A percentile compares a stretch with the other conserved stretches of the same genome.
These are phyloP conservation scores for Cladophialophora carrionii DNA, from an alignment of 2,329 filamentous ascomycete genomes.

Conservation along the genomic window DNA sequence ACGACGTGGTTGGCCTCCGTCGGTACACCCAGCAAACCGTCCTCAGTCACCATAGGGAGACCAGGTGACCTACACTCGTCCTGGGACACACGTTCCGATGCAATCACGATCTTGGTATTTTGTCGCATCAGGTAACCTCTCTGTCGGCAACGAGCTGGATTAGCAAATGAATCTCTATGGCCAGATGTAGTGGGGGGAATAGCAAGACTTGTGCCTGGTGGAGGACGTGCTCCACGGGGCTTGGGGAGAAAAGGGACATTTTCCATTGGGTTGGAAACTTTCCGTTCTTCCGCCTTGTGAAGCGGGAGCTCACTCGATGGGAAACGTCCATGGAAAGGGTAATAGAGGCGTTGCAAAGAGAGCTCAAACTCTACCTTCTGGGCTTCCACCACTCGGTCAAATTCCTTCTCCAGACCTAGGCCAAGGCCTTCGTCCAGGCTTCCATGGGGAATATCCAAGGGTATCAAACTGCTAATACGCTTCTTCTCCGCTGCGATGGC, in stretches of 20 bases:
- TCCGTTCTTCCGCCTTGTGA: slow-evolving; percentile 25
- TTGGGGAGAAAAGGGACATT: slow-evolving; percentile 33
- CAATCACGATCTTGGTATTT: slow-evolving; percentile 94
- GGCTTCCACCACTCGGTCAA: slow-evolving; percentile 90
- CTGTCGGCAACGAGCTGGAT: slow-evolving; percentile 69
- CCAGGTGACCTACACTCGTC: slow-evolving; percentile 49
- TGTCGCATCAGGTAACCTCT: slow-evolving; percentile 98
- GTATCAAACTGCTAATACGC: slow-evolving; percentile 74
- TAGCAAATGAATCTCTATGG: slow-evolving; percentile 58
- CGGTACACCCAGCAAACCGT: slow-evolving; percentile 36
- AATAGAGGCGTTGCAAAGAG: slow-evolving; percentile 47
- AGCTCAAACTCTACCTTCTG: slow-evolving; percentile 81
- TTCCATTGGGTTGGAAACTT: slow-evolving; percentile 25
- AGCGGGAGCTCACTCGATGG: slow-evolving; percentile 34
- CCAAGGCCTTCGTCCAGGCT: slow-evolving; percentile 68
- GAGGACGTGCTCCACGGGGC: slow-evolving; percentile 30
- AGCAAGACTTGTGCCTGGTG: slow-evolving; percentile 3
- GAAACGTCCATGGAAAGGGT: slow-evolving; percentile 39
- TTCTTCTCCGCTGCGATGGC: slow-evolving; percentile 38
- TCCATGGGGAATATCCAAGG: slow-evolving; percentile 79
- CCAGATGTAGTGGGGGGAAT: slow-evolving; percentile 19
- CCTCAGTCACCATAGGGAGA: slow-evolving; percentile 46
- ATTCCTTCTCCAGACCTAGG: slow-evolving; percentile 86
- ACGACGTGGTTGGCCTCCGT: slow-evolving; percentile 41
- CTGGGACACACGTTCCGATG: slow-evolving; percentile 72